Evolutionary conservation across 2,329 filamentous ascomycete genomes (phyloP).

Genomic region (Emmonsia crescens): DNA sequence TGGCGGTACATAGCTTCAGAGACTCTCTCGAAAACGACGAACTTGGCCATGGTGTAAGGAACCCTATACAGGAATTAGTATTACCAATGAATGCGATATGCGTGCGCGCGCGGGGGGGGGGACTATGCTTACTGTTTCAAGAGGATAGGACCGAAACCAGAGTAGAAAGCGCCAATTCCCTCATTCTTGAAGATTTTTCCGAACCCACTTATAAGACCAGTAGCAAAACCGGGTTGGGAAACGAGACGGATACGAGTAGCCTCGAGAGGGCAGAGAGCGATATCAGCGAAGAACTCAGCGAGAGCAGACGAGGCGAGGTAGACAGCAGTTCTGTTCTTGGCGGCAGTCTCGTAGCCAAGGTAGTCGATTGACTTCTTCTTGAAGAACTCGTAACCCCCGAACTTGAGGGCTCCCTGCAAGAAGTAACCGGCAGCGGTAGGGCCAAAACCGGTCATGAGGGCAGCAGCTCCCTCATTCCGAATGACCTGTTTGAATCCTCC

Average conservation of each 20-base stretch:
- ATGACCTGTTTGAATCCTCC: conserved; percentile 81
- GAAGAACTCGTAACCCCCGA: conserved; percentile 93
- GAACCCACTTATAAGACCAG: conserved; percentile 68
- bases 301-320: conserved; percentile 58
- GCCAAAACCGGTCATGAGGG: conserved; percentile 74
- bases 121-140: conserved; percentile 60
- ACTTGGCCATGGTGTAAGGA: conserved; percentile 91
- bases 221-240: conserved; percentile 75
- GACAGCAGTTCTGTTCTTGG: conserved; percentile 68
- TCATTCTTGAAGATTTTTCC: conserved; percentile 72
- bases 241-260: conserved; percentile 90
- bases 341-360: conserved; percentile 65
- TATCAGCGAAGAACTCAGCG: conserved; percentile 54
- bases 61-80: conserved; percentile 44
- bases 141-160: conserved; percentile 76
- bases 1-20: conserved; percentile 58
- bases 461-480: conserved; percentile 71
- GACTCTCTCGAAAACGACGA: conserved; percentile 87
- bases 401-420: conserved; percentile 88
- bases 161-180: conserved; percentile 79
- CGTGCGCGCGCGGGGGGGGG: background rate
- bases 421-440: conserved; percentile 86
- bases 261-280: conserved; percentile 77
- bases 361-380: conserved; percentile 80
- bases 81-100: background rate